Percentiles rank a stretch among this genome's conserved stretches.
Evolutionary conservation across 257 asterid species (phyloP).

Genomic region (Petunia axillaris): DNA sequence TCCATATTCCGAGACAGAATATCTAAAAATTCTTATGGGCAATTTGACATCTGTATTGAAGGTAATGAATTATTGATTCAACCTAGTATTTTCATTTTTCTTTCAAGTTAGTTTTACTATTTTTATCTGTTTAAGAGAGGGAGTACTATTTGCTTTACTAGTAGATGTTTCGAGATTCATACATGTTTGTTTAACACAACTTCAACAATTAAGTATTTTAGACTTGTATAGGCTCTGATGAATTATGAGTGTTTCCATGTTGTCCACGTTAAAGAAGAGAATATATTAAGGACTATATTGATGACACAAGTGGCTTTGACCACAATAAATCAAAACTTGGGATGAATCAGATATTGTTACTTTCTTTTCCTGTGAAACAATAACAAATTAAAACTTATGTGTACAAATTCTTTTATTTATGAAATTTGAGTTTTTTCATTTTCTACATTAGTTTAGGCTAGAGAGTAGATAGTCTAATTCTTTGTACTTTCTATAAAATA

Average conservation of each 20-base stretch:
- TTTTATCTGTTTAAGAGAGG: no score
- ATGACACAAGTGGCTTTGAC: not conserved
- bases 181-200: no score
- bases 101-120: not conserved
- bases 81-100: not conserved
- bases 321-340: not conserved
- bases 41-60: constrained; percentile 35
- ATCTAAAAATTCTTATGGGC: constrained; percentile 31
- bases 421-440: not conserved
- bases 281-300: not conserved
- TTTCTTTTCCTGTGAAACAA: not conserved
- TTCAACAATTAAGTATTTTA: no score
- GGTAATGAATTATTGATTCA: constrained; percentile 24
- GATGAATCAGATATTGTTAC: not conserved
- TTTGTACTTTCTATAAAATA: not conserved
- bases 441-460: no score
- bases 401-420: no score
- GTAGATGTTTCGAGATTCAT: no score
- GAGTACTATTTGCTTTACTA: no score
- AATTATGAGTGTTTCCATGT: not conserved
- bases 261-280: not conserved
- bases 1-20: constrained; percentile 21
- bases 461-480: no score
- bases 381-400: not conserved
- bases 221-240: not conserved